Evolutionary conservation across 2,329 filamentous ascomycete genomes (phyloP), one percentile per base, ranked within the genome.

Genomic region (Alternaria arborescens): DNA sequence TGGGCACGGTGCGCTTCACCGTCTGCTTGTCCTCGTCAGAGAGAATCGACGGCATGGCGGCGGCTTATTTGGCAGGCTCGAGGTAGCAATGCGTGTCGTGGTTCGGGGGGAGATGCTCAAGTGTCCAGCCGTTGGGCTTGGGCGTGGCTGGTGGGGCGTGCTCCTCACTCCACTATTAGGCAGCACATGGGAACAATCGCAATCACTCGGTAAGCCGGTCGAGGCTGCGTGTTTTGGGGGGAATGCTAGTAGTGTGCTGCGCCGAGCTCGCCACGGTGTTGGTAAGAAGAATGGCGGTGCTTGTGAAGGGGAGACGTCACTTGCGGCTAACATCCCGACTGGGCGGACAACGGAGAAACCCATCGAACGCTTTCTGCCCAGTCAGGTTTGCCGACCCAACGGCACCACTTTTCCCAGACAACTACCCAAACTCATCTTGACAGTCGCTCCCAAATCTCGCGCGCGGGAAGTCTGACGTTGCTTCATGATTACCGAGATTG

Each of bases 1-100:
- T 97, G 64, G 95, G 94, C 55, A 99, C 92, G 71, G 90, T 91
- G 77, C 95, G 90, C 84, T 96, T 97, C 81, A 99, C 94, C 62
- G 89, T 97, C 82, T 96, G 92, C 86, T 97, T 97, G 83, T 99
- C 95, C 74, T 94, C 91, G 75, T 97, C 94, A 77, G 86, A 92
- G 58, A 99, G 87, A 68, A 97, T 88, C 18, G 87, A 87, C 60
- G 86, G 86, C 81, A 83, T 83, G 54, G 65, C 69, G 54, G 65
- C 69, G 69, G 52, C 56, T 61, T 53, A 40, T 12, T 20, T 51
- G 26, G 63, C 34, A 42, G 60, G 36, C 52, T 58, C 44, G 57
- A 46, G 63, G 60, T 61, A 62, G 41, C 53, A 68, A 62, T 67
- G 57, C 44, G 50, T 36, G 32, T 6, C 8, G 62, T 60, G 53